These are phyloP conservation scores for Limnanthes douglasii DNA, from an alignment of 345 rosid species.

Conservation along the genomic window DNA sequence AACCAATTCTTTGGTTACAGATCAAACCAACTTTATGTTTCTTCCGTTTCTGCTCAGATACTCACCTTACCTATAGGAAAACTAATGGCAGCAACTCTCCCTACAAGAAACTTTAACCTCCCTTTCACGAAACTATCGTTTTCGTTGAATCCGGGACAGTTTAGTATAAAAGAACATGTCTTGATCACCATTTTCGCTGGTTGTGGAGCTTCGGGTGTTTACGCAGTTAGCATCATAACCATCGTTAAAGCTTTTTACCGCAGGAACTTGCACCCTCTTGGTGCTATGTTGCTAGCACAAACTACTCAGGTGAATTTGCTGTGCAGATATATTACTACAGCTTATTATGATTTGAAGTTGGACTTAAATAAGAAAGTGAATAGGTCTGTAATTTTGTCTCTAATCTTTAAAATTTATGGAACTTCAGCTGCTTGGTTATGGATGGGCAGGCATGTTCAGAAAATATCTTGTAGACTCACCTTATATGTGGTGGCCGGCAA, in stretches of 20 bases:
- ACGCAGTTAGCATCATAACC: slow-evolving; percentile 25
- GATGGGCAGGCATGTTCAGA: slow-evolving; percentile 74
- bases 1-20: slow-evolving; percentile 38
- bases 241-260: slow-evolving; percentile 36
- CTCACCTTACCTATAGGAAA: slow-evolving; percentile 29
- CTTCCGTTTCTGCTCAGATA: slow-evolving; percentile 27
- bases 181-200: slow-evolving; percentile 42
- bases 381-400: no score
- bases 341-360: no score
- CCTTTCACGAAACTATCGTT: slow-evolving; percentile 23
- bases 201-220: slow-evolving; percentile 28
- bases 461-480: slow-evolving; percentile 61
- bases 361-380: no score
- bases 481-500: slow-evolving; percentile 87
- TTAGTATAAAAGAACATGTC: slow-evolving; percentile 38
- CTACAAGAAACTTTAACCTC: slow-evolving; percentile 14
- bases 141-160: slow-evolving; percentile 38
- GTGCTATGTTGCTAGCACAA: slow-evolving; percentile 34
- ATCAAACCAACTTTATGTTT: slow-evolving; percentile 20
- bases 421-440: slow-evolving; percentile 80
- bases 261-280: slow-evolving; percentile 12
- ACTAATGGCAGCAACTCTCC: slow-evolving; percentile 35
- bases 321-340: neutral
- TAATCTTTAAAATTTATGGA: no score
- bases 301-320: slow-evolving; percentile 45